phyloP scores from a whole-genome alignment of 352 stramenopile species.

The Globisporangium canariense region DNA sequence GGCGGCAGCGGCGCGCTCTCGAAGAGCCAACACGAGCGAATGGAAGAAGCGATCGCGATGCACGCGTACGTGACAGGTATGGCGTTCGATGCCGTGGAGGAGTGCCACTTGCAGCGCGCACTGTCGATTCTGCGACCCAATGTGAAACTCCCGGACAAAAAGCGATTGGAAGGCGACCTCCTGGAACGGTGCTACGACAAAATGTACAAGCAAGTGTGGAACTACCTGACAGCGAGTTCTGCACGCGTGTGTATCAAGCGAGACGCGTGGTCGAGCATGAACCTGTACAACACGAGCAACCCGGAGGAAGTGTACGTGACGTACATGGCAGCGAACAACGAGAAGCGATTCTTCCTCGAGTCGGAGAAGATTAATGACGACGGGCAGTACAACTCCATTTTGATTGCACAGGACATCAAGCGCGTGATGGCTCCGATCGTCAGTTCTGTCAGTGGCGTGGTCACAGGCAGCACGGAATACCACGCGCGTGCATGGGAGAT shows the following conservation, averaged over 20 bases:
- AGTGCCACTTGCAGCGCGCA: conserved; percentile 64
- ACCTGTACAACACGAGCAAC: conserved; percentile 73
- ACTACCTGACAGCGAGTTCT: conserved; percentile 58
- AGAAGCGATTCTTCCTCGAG: conserved; percentile 80
- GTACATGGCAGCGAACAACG: conserved; percentile 76
- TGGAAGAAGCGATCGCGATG: conserved; percentile 81
- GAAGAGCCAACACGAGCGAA: conserved; percentile 61
- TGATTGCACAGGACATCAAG: conserved; percentile 84
- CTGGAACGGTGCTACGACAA: conserved; percentile 77
- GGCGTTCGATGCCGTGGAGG: conserved; percentile 71
- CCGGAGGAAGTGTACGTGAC: conserved; percentile 68
- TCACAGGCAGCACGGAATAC: conserved; percentile 73
- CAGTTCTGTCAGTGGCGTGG: conserved; percentile 62
- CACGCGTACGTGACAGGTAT: conserved; percentile 79
- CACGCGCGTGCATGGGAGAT: conserved; percentile 78
- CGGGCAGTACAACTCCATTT: conserved; percentile 67
- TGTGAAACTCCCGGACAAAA: conserved; percentile 68
- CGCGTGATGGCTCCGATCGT: conserved; percentile 75
- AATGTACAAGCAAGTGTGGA: conserved; percentile 84
- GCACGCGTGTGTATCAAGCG: conserved; percentile 71
- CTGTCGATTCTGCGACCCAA: conserved; percentile 53
- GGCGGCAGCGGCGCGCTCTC: conserved; percentile 33
- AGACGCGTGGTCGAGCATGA: conserved; percentile 77
- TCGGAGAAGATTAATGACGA: conserved; percentile 66
- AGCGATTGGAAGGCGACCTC: conserved; percentile 60